Conservation (phyloP, 2,329 filamentous ascomycete species). For the Chaetomium olivaceum region DNA sequence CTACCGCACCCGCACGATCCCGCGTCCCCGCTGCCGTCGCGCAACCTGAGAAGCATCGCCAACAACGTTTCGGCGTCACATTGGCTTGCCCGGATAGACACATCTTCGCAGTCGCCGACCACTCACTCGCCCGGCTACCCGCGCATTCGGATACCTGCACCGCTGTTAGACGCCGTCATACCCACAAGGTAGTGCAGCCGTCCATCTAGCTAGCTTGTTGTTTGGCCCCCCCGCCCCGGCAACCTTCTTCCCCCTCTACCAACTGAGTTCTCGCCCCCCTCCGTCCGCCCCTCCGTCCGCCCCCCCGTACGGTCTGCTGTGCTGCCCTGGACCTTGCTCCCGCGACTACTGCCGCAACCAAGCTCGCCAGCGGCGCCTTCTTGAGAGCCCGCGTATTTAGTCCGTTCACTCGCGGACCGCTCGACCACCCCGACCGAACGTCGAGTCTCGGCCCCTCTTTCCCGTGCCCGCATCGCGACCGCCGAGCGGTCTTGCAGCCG, state of each 20-base stretch:
- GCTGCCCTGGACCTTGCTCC: conserved; percentile 16
- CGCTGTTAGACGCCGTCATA: conserved; percentile 34
- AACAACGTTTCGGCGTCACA: conserved; percentile 30
- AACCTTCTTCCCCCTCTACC: conserved; percentile 1
- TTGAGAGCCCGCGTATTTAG: conserved; percentile 28
- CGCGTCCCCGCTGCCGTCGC: conserved; percentile 20
- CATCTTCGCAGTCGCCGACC: conserved; percentile 24
- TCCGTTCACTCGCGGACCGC: conserved; percentile 25
- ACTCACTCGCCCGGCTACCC: conserved; percentile 25
- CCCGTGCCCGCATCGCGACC: conserved; percentile 28
- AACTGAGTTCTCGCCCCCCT: conserved; percentile 1
- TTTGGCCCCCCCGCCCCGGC: conserved; percentile 12
- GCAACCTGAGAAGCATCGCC: conserved; percentile 23
- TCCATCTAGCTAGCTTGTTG: conserved; percentile 16
- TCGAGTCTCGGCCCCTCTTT: conserved; percentile 28
- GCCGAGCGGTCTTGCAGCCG: conserved; percentile 31
- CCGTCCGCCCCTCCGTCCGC: not conserved
- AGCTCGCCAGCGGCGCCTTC: conserved; percentile 11
- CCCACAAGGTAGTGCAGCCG: conserved; percentile 27
- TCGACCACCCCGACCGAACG: conserved; percentile 24
- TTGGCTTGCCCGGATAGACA: conserved; percentile 27
- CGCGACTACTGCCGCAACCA: conserved; percentile 3
- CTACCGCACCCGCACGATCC: conserved; percentile 16
- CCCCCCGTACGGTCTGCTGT: conserved; percentile 3
- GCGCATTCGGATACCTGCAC: conserved; percentile 35